Conservation (phyloP, 108 stramenopile genomes). For the Skeletonema costatum region DNA sequence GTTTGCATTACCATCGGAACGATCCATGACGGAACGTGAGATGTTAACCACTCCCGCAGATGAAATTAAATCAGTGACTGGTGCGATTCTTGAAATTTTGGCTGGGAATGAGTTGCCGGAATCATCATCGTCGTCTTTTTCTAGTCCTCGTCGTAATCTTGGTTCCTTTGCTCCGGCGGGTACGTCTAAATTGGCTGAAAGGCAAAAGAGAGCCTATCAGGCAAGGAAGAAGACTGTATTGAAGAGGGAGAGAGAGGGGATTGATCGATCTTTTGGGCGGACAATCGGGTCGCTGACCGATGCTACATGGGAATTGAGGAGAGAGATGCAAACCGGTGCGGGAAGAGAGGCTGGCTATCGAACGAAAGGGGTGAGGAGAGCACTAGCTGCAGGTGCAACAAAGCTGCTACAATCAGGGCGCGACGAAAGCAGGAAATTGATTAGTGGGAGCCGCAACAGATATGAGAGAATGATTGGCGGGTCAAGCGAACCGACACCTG, state of each 20-base stretch:
- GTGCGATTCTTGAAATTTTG: slow-evolving; percentile 70
- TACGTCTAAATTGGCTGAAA: slow-evolving; percentile 40
- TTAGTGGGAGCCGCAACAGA: slow-evolving; percentile 16
- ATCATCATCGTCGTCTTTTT: slow-evolving; percentile 8
- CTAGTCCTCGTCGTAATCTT: slow-evolving; percentile 35
- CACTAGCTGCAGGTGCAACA: slow-evolving; percentile 56
- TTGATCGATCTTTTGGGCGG: slow-evolving; percentile 49
- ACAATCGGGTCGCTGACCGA: slow-evolving; percentile 62
- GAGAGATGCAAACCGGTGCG: slow-evolving; percentile 65
- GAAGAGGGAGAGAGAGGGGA: slow-evolving; percentile 61
- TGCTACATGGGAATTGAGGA: slow-evolving; percentile 71
- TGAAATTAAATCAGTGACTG: slow-evolving; percentile 73
- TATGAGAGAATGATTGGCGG: slow-evolving; percentile 34
- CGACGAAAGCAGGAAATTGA: slow-evolving; percentile 38
- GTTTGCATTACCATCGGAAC: slow-evolving; percentile 37
- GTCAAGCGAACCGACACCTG: slow-evolving; percentile 1
- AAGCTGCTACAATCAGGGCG: slow-evolving; percentile 40
- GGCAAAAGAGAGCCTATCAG: slow-evolving; percentile 68
- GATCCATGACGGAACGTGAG: slow-evolving; percentile 15
- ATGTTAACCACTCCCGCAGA: slow-evolving; percentile 68
- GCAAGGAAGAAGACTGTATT: slow-evolving; percentile 61
- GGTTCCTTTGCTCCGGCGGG: slow-evolving; percentile 67
- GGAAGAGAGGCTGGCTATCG: slow-evolving; percentile 77
- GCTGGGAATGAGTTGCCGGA: slow-evolving; percentile 24
- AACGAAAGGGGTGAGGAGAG: slow-evolving; percentile 60